Percentiles rank a stretch among this genome's conserved stretches.
Conservation (phyloP, 2,329 filamentous ascomycete genomes). For the Fusarium scirpi region DNA sequence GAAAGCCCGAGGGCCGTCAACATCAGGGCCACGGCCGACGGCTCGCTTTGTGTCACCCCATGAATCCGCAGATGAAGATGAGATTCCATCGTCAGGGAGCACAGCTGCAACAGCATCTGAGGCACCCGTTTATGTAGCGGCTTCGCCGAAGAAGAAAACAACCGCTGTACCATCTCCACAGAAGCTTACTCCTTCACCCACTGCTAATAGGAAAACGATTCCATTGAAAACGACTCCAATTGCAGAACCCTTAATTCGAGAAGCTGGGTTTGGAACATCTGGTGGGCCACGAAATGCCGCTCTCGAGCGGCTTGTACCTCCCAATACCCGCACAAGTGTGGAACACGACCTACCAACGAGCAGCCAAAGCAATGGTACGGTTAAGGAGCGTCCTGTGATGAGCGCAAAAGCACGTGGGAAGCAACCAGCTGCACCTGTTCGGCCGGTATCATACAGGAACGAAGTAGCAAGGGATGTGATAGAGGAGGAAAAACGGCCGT, state of each 20-base stretch:
- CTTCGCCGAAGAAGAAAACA: constrained; percentile 49
- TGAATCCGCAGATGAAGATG: constrained; percentile 59
- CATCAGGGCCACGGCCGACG: constrained; percentile 66
- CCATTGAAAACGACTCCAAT: constrained; percentile 54
- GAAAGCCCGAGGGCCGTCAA: constrained; percentile 66
- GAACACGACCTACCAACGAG: constrained; percentile 8
- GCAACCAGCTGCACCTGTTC: constrained; percentile 51
- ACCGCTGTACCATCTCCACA: constrained; percentile 43
- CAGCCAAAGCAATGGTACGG: constrained; percentile 16
- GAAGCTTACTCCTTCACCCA: constrained; percentile 59
- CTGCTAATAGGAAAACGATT: constrained; percentile 60
- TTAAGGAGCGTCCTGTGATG: constrained; percentile 31
- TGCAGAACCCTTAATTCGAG: constrained; percentile 51
- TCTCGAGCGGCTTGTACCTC: constrained; percentile 43
- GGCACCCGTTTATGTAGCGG: constrained; percentile 44
- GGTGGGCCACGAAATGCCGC: constrained; percentile 41
- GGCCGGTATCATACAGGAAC: constrained; percentile 30
- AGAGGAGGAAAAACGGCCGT: constrained; percentile 12
- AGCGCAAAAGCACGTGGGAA: constrained; percentile 65
- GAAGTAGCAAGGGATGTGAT: constrained; percentile 14
- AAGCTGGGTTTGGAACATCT: constrained; percentile 43
- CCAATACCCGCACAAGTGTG: constrained; percentile 46
- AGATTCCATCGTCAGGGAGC: constrained; percentile 58
- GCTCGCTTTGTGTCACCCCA: constrained; percentile 70
- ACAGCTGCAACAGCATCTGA: constrained; percentile 51